Evolutionary conservation across 768 basidiomycete species (phyloP).

Genomic region (Lepiota subincarnata): DNA sequence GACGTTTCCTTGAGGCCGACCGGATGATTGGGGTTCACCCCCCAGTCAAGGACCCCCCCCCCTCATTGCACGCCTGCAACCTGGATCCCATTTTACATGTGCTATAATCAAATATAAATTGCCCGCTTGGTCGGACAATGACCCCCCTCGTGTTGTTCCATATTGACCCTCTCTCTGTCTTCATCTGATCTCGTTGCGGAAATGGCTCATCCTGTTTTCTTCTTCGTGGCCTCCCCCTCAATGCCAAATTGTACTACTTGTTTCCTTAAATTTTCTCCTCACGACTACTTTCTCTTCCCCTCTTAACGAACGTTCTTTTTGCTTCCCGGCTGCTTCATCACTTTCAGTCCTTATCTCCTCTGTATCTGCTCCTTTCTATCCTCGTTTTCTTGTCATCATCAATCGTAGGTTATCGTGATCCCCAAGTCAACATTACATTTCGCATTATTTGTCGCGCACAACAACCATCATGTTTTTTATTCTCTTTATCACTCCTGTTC

Average conservation of each 20-base stretch:
- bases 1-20: neutral
- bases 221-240: neutral
- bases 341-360: neutral
- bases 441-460: conserved; percentile 34
- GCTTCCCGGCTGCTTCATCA: neutral
- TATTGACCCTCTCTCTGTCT: neutral
- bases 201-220: neutral
- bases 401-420: conserved; percentile 23
- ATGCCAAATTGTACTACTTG: conserved; percentile 8
- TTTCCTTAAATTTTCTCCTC: neutral
- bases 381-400: conserved; percentile 17
- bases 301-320: neutral
- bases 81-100: neutral
- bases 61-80: neutral
- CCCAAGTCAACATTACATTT: conserved; percentile 38
- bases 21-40: conserved; percentile 2
- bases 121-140: conserved; percentile 5
- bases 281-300: neutral
- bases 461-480: conserved; percentile 39
- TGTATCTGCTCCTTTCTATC: conserved; percentile 4
- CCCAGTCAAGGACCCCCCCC: neutral
- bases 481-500: conserved; percentile 12
- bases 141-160: neutral
- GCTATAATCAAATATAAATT: conserved; percentile 2
- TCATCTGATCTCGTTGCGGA: neutral